Conservation (phyloP, 495 filamentous ascomycete genomes). For the Lophiostoma macrostomum region DNA sequence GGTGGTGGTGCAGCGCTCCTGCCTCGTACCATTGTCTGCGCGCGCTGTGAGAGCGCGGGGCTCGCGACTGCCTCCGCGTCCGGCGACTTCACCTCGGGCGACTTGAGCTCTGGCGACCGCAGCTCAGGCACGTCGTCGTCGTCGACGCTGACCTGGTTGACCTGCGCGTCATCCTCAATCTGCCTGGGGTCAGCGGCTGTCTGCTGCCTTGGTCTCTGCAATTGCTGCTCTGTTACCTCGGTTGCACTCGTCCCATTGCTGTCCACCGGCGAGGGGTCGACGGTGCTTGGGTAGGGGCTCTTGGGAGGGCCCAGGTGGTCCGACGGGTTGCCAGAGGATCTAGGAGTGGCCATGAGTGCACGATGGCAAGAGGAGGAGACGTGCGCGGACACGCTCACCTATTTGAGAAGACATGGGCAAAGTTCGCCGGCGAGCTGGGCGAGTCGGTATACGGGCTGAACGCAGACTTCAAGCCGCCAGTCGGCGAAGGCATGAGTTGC, state of each 20-base stretch:
- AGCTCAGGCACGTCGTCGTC: too few relatives aligned
- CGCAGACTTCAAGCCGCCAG: conserved; percentile 49
- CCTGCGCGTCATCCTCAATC: conserved; percentile 67
- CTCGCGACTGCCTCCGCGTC: conserved; percentile 38
- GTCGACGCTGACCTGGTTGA: conserved; percentile 42
- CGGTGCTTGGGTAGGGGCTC: conserved; percentile 44
- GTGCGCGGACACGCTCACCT: conserved; percentile 41
- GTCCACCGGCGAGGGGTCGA: conserved; percentile 73
- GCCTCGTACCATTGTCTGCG: conserved; percentile 27
- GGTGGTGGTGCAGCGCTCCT: conserved; percentile 2
- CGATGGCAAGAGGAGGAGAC: not conserved
- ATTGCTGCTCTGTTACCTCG: too few relatives aligned
- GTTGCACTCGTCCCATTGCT: conserved; percentile 59
- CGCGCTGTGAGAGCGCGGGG: conserved; percentile 36
- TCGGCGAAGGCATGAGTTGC: conserved; percentile 43
- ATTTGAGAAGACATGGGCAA: conserved; percentile 47
- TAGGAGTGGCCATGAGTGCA: conserved; percentile 26
- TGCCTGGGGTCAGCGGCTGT: conserved; percentile 38
- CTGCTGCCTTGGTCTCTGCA: too few relatives aligned
- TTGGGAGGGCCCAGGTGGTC: conserved; percentile 30
- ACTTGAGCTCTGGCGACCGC: too few relatives aligned
- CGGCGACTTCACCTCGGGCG: conserved; percentile 39
- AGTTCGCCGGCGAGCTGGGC: conserved; percentile 53
- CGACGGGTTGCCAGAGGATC: conserved; percentile 36
- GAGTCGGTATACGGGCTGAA: conserved; percentile 62